Percentiles rank a stretch among this genome's conserved stretches.
Conservation (phyloP, 345 rosid genomes). For the Citrus inodora region DNA sequence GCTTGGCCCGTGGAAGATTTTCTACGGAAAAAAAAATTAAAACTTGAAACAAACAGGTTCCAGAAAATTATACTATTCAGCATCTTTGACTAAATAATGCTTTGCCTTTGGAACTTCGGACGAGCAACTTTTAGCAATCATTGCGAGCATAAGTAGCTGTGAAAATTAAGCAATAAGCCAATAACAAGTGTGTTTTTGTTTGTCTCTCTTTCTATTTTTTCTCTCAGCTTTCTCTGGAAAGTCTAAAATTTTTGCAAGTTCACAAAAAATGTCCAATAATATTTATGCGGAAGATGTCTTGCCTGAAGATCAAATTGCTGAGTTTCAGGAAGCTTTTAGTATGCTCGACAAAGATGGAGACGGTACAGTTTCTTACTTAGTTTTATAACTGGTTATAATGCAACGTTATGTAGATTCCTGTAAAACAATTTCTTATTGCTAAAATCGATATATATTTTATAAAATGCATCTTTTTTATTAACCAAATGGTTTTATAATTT, state of each 20-base stretch:
- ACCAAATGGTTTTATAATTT: neutral
- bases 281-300: constrained; percentile 28
- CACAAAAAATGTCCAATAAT: neutral
- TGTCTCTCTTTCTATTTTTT: neutral
- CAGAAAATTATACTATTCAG: neutral
- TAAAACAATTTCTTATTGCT: no score
- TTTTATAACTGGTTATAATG: no score
- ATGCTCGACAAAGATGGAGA: constrained; percentile 79
- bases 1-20: neutral
- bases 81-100: neutral
- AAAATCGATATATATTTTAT: neutral
- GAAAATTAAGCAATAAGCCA: neutral
- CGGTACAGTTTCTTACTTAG: constrained; percentile 32
- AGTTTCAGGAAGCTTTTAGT: constrained; percentile 63
- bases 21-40: neutral
- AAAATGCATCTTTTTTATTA: no score
- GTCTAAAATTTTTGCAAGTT: neutral
- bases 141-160: neutral
- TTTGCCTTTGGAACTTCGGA: neutral
- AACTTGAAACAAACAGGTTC: neutral
- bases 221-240: neutral
- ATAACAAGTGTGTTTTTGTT: neutral
- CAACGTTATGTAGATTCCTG: neutral
- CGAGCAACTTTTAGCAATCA: neutral
- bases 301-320: constrained; percentile 23